A percentile compares a stretch with the other conserved stretches of the same genome.
Conservation (phyloP, 495 filamentous ascomycete species). For the Penicillium antarcticum region DNA sequence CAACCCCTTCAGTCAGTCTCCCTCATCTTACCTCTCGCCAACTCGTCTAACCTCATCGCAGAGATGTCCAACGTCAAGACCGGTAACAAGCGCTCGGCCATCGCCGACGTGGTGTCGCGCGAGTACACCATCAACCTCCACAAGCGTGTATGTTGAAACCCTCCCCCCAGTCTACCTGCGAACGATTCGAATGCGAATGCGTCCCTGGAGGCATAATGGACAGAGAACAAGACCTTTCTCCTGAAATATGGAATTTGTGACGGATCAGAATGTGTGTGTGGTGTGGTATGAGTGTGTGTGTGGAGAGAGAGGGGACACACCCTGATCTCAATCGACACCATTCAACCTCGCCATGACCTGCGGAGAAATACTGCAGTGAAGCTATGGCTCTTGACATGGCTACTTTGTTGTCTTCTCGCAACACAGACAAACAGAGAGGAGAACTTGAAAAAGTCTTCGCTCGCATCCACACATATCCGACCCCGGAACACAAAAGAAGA, state of each 20-base stretch:
- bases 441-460: slow-evolving; percentile 7
- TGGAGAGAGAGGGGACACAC: not conserved
- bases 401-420: not conserved
- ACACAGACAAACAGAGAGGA: slow-evolving; percentile 4
- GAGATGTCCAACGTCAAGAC: slow-evolving; percentile 68
- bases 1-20: slow-evolving; percentile 40
- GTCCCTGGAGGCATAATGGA: slow-evolving; percentile 27
- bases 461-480: slow-evolving; percentile 15
- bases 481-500: slow-evolving; percentile 34
- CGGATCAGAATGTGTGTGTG: slow-evolving; percentile 18
- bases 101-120: slow-evolving; percentile 95
- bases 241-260: slow-evolving; percentile 22
- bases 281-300: slow-evolving; percentile 9
- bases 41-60: slow-evolving; percentile 28
- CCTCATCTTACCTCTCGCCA: not conserved
- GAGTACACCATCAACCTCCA: slow-evolving; percentile 99
- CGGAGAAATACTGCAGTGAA: slow-evolving; percentile 8
- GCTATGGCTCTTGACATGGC: not conserved
- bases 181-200: slow-evolving; percentile 19
- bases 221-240: slow-evolving; percentile 27
- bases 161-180: slow-evolving; percentile 14
- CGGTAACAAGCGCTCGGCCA: slow-evolving; percentile 87
- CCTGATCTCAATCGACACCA: not conserved
- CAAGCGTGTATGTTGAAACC: slow-evolving; percentile 84
- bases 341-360: slow-evolving; percentile 4